Percentiles rank a stretch among this genome's conserved stretches.
Conservation (phyloP, 768 basidiomycete genomes). For the Infundibulicybe gibba region DNA sequence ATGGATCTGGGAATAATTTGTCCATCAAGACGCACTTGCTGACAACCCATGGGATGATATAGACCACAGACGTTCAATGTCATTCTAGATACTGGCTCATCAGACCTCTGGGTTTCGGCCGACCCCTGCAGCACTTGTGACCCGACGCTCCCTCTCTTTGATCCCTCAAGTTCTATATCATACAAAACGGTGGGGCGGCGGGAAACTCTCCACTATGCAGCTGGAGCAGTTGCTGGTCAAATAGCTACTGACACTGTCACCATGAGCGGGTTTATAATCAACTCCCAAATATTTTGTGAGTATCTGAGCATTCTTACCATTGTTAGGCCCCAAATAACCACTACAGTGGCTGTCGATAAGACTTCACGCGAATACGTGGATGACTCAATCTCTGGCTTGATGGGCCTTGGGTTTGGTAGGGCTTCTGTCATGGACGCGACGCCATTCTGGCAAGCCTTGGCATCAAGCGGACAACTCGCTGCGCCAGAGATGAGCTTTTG, state of each 20-base stretch:
- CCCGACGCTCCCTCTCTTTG: no score
- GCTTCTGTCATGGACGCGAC: no score
- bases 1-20: no score
- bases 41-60: no score
- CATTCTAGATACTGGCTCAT: no score
- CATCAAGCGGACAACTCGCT: no score
- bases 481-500: no score
- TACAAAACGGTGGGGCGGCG: conserved; percentile 17
- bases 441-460: no score
- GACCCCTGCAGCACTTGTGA: conserved; percentile 41
- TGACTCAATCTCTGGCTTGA: conserved; percentile 58
- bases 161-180: conserved; percentile 37
- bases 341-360: conserved; percentile 53
- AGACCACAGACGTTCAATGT: no score
- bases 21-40: no score
- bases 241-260: no score
- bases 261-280: conserved; percentile 61
- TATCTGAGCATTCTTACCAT: conserved; percentile 3
- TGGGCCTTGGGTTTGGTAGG: no score
- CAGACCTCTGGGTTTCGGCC: conserved; percentile 85
- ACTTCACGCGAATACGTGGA: conserved; percentile 45
- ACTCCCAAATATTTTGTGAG: conserved; percentile 52
- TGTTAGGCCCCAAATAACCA: not conserved
- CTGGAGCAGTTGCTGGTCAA: conserved; percentile 58
- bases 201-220: conserved; percentile 58